A percentile compares a stretch with the other conserved stretches of the same genome.
Evolutionary conservation across 768 basidiomycete species (phyloP).

Genomic region (Kwoniella dejecticola): DNA sequence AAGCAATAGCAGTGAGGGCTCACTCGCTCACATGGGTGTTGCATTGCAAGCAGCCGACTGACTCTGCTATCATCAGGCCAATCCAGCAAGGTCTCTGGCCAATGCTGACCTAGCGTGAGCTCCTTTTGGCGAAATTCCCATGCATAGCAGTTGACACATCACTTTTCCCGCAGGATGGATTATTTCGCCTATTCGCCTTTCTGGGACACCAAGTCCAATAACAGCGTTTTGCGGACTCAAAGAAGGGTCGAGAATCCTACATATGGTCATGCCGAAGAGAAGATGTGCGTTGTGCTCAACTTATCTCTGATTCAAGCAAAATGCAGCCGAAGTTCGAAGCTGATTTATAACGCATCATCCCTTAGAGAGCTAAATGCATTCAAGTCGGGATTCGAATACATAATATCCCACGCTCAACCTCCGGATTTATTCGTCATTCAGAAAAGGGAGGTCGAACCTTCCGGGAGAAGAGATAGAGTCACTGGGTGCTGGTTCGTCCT

Average conservation of each 20-base stretch:
- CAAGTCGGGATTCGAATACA: conserved; percentile 46
- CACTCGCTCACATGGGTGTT: not conserved
- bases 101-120: conserved; percentile 43
- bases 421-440: conserved; percentile 44
- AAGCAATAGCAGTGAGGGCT: conserved; percentile 41
- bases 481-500: conserved; percentile 39
- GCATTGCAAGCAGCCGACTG: not conserved
- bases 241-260: conserved; percentile 37
- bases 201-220: conserved; percentile 49
- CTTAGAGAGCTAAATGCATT: conserved; percentile 40
- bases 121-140: not conserved
- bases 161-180: conserved; percentile 36
- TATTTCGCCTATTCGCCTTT: conserved; percentile 52
- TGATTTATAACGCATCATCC: not conserved
- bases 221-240: conserved; percentile 42
- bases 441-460: conserved; percentile 26
- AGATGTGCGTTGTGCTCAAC: conserved; percentile 28
- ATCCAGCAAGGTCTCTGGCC: conserved; percentile 41
- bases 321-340: too few relatives aligned
- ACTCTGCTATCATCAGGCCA: conserved; percentile 25
- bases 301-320: not conserved
- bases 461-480: conserved; percentile 31
- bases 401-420: conserved; percentile 41
- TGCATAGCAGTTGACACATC: not conserved
- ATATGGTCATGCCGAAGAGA: conserved; percentile 47